Evolutionary conservation across 352 stramenopile species (phyloP), one percentile per base, ranked within the genome.

Genomic region (Phytophthora meadii): DNA sequence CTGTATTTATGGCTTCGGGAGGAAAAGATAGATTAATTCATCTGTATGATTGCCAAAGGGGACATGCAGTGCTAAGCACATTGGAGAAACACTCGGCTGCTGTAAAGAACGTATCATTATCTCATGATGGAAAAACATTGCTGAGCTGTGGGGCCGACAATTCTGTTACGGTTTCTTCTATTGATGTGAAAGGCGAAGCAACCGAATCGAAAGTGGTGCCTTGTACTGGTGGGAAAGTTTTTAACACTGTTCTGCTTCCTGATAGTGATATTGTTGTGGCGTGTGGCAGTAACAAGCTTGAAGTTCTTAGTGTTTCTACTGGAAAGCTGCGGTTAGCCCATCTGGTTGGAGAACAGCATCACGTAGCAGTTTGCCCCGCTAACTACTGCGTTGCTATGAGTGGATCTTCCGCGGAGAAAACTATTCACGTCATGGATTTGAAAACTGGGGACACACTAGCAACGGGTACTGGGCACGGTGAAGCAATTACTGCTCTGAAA

Each of bases 401-500:
- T 47, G 87, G 85, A 1, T 95, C 89, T 2, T 40, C 85, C 4
- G 82, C 87, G 9, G 89, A 98, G 48, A 97, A 91, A 66, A 90
- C 67, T 15, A 93, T 98, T 41, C 76, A 90, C n/a, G 42, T 98
- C 1, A 68, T 97, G 2, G 90, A 98, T 45, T 74, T 97, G 19
- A 74, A 77, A 11, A 89, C 74, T 7, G 89, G 92, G 6, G 81
- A 95, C 39, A 87, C 84, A 0, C 56, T 95, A 32, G 89, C 88
- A 2, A 87, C 90, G 34, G 87, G 81, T 11, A 82, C 82, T 8
- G 92, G 90, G 0, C 92, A 98, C 47, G 88, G 90, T 8, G 90
- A 97, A 70, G 77, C 71, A 19, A 81, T 97, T 42, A 97, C 89
- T 1, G 79, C 79, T 2, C 48, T 97, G 48, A 75, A 87, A 50